Conservation (phyloP, 257 asterid species). For the Jasminum sambac region DNA sequence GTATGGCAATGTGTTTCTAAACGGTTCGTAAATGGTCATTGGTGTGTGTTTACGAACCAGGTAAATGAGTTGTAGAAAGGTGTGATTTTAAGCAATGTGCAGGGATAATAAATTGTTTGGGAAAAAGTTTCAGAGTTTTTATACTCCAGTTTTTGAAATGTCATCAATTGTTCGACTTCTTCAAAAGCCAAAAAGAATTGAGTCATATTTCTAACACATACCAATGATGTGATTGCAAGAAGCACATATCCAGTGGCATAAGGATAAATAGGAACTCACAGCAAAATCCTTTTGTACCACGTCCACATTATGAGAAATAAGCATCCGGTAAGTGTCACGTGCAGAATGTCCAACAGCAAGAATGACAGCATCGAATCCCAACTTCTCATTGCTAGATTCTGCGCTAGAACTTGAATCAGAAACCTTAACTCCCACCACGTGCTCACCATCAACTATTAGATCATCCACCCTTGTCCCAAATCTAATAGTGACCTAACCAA, state of each 20-base stretch:
- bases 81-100: too few species aligned
- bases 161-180: background rate
- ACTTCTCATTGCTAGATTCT: constrained; percentile 36
- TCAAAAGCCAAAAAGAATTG: background rate
- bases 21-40: too few species aligned
- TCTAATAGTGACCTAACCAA: constrained; percentile 66
- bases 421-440: constrained; percentile 68
- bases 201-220: background rate
- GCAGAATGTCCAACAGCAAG: constrained; percentile 99
- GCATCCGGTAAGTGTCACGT: constrained; percentile 87
- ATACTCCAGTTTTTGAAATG: too few species aligned
- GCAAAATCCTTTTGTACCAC: constrained; percentile 79
- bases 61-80: too few species aligned
- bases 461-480: constrained; percentile 92
- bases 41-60: too few species aligned
- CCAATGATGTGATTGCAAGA: constrained; percentile 15
- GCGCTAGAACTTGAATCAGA: constrained; percentile 51
- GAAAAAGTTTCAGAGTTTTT: too few species aligned
- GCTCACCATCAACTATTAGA: constrained; percentile 63
- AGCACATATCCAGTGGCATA: constrained; percentile 2
- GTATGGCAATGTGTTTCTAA: too few species aligned
- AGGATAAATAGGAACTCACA: constrained; percentile 47
- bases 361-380: constrained; percentile 80
- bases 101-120: too few species aligned
- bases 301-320: constrained; percentile 74